Evolutionary conservation across 1,139 yeast species (phyloP), one percentile per base, ranked within the genome.

Genomic region (Nadsonia commutata): DNA sequence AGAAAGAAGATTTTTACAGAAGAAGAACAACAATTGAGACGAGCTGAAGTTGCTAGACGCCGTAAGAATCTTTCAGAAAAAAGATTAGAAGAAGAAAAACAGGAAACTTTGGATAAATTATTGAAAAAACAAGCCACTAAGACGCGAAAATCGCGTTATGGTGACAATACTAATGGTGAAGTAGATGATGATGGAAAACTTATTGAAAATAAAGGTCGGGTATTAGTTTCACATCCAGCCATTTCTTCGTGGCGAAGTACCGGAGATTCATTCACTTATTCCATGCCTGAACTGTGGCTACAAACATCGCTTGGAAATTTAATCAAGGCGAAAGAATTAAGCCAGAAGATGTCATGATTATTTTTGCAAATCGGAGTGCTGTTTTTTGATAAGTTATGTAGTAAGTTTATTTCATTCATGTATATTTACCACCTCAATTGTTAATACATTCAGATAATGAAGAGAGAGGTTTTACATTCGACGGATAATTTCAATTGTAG

Each of bases 1-100:
- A 54, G 53, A 36, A 67, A 68, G 51, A 75, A 72, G 55, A 65
- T 65, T 3, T 71, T 83, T 45, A 80, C 94, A 0, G 95, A 80
- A 46, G 95, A 90, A 57, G 94, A 88, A 60, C 71, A 78, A 37
- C 84, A 84, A 36, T 63, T 85, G 47, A 71, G 86, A 38, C 78
- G 86, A 49, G 88, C 94, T 1, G 98, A 90, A 57, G 79, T 76
- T 55, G 90, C 96, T 0, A 73, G 98, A 52, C 76, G 88, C 59
- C 72, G 98, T 51, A 82, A 82, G 59, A 90, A 90, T 56, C 72
- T 86, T 55, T 80, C 81, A 51, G 88, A 80, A 54, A 80, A 81
- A 63, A 76, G 81, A 49, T 65, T 84, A 37, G 97, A 86, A 56
- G 96, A 85, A 59, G 98, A 90, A 60, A 90, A 90, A 59, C 75